Conservation (phyloP, 257 asterid genomes). For the Nicotiana attenuata region DNA sequence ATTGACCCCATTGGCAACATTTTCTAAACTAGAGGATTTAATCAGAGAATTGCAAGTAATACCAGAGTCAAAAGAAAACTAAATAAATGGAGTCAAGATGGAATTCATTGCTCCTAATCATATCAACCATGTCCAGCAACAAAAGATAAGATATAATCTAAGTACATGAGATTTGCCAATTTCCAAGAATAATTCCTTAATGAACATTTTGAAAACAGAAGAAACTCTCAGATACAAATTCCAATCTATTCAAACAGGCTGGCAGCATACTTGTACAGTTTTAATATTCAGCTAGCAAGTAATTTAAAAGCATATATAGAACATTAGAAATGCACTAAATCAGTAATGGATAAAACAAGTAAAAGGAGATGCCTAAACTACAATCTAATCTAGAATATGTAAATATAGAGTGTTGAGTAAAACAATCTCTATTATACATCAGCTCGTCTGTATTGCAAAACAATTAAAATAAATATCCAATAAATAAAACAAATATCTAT, state of each 20-base stretch:
- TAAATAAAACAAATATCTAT: too few species aligned
- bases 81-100: not conserved
- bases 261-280: not conserved
- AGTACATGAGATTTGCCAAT: not conserved
- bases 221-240: not conserved
- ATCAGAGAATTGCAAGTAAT: not conserved
- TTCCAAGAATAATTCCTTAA: not conserved
- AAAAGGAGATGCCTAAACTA: not conserved
- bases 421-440: not conserved
- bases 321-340: not conserved
- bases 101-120: not conserved
- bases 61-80: not conserved
- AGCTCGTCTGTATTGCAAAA: not conserved
- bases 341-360: not conserved
- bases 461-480: too few species aligned
- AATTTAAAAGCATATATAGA: not conserved
- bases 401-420: not conserved
- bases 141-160: not conserved
- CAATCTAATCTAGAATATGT: not conserved
- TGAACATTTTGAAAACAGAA: not conserved
- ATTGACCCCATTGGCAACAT: not conserved
- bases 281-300: not conserved
- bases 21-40: not conserved
- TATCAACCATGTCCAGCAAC: not conserved
- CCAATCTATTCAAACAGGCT: not conserved